Percentiles rank a stretch among this genome's conserved stretches.
Conservation (phyloP, 2,329 filamentous ascomycete genomes). For the Stagonosporopsis vannaccii region DNA sequence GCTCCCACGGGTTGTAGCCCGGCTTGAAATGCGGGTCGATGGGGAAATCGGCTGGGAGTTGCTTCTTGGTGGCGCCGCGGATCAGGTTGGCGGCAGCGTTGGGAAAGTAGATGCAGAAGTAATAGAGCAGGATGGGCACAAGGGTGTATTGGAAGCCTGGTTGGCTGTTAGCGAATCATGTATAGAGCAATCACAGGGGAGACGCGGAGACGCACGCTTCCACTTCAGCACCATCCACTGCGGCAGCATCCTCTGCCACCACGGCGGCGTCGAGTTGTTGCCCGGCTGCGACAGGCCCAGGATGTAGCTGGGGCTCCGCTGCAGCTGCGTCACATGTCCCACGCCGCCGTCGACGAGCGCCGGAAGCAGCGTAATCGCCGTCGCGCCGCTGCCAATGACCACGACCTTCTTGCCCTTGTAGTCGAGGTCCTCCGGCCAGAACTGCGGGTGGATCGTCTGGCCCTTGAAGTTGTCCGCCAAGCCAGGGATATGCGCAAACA, state of each 20-base stretch:
- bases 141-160: slow-evolving; percentile 58
- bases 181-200: neutral
- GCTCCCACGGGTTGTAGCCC: slow-evolving; percentile 66
- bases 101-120: slow-evolving; percentile 64
- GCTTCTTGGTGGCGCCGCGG: slow-evolving; percentile 52
- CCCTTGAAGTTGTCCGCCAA: slow-evolving; percentile 69
- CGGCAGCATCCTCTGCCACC: slow-evolving; percentile 54
- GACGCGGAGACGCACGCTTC: slow-evolving; percentile 46
- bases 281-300: slow-evolving; percentile 60
- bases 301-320: slow-evolving; percentile 74
- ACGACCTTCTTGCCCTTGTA: slow-evolving; percentile 72
- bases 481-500: slow-evolving; percentile 69
- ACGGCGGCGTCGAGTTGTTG: slow-evolving; percentile 45
- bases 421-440: slow-evolving; percentile 75
- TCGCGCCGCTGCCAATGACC: slow-evolving; percentile 80
- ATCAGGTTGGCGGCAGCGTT: slow-evolving; percentile 58
- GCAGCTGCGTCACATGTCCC: slow-evolving; percentile 76
- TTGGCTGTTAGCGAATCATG: neutral
- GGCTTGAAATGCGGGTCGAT: slow-evolving; percentile 57
- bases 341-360: slow-evolving; percentile 69
- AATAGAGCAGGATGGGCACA: slow-evolving; percentile 56
- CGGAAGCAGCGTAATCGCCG: slow-evolving; percentile 78
- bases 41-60: slow-evolving; percentile 58
- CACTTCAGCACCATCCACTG: slow-evolving; percentile 55
- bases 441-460: slow-evolving; percentile 72